Percentiles rank a stretch among this genome's conserved stretches.
These are phyloP conservation scores for Parachaetomium inaequale DNA, from an alignment of 495 filamentous ascomycete species.

Conservation along the genomic window DNA sequence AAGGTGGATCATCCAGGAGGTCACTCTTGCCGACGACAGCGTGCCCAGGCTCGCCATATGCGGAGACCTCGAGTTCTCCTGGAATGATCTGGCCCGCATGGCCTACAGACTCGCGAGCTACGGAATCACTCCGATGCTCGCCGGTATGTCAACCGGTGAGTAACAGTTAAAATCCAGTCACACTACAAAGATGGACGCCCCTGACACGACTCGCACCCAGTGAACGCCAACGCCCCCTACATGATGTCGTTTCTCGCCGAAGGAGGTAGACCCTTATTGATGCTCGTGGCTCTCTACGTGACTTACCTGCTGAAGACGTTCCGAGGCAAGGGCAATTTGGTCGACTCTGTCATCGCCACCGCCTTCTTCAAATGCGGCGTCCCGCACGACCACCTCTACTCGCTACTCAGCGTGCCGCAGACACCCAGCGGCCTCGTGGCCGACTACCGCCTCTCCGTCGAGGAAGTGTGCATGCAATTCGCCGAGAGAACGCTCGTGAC, in stretches of 20 bases:
- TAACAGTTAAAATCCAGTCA: neutral
- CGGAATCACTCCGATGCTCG: conserved; percentile 13
- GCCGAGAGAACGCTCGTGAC: neutral
- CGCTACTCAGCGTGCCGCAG: conserved; percentile 16
- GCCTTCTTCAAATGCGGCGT: conserved; percentile 15
- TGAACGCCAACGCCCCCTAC: neutral
- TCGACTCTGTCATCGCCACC: conserved; percentile 11
- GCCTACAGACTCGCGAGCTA: conserved; percentile 18
- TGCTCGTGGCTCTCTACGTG: conserved; percentile 18
- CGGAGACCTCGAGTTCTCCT: conserved; percentile 22
- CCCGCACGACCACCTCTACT: conserved; percentile 14
- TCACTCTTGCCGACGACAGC: conserved; percentile 18
- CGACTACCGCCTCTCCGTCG: conserved; percentile 11
- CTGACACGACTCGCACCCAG: neutral
- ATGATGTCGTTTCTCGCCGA: conserved; percentile 9
- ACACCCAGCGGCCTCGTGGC: neutral
- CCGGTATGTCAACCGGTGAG: conserved; percentile 11
- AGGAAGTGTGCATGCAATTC: conserved; percentile 14
- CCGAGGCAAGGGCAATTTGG: neutral
- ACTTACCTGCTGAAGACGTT: conserved; percentile 11
- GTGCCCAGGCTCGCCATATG: conserved; percentile 17
- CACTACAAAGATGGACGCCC: neutral
- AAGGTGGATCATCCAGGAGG: conserved; percentile 32
- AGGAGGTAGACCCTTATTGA: neutral
- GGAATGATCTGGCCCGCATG: conserved; percentile 23